A percentile compares a stretch with the other conserved stretches of the same genome.
phyloP scores from a whole-genome alignment of 306 rosid genomes.

The Vigna reflexopilosa region DNA sequence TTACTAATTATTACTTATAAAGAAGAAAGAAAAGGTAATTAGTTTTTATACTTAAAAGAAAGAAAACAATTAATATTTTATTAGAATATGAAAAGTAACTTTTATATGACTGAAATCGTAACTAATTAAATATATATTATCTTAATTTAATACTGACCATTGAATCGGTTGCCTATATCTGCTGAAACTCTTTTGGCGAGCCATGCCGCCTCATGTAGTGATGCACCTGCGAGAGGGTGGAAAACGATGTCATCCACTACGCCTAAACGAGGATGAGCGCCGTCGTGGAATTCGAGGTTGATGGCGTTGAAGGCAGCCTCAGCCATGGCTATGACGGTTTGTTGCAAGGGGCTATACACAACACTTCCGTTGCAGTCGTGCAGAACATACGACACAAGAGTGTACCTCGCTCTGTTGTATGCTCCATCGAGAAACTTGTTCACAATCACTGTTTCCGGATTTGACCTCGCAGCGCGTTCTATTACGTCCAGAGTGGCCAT shows the following conservation, averaged over 20 bases:
- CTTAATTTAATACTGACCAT: slow-evolving; percentile 51
- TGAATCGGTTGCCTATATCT: slow-evolving; percentile 72
- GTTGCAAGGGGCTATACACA: slow-evolving; percentile 81
- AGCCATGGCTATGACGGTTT: slow-evolving; percentile 68
- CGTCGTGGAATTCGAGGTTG: slow-evolving; percentile 74
- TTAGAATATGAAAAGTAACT: too few species aligned
- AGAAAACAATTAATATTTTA: too few species aligned
- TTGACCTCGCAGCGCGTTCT: slow-evolving; percentile 64
- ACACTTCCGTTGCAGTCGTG: slow-evolving; percentile 68
- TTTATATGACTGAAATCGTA: too few species aligned
- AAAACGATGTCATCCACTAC: slow-evolving; percentile 84
- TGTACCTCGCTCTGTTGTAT: slow-evolving; percentile 73
- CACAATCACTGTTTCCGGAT: slow-evolving; percentile 67
- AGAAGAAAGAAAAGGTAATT: too few species aligned
- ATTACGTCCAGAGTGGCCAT: slow-evolving; percentile 63
- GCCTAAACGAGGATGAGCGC: slow-evolving; percentile 86
- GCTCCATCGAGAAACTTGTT: slow-evolving; percentile 67
- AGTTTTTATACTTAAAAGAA: too few species aligned
- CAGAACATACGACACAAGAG: slow-evolving; percentile 71
- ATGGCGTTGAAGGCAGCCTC: slow-evolving; percentile 73
- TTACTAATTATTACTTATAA: too few species aligned
- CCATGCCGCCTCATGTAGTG: slow-evolving; percentile 82
- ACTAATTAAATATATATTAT: too few species aligned
- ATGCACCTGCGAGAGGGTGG: slow-evolving; percentile 75
- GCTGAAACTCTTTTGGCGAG: slow-evolving; percentile 75